phyloP scores from a whole-genome alignment of 2,329 filamentous ascomycete species.

The Penicillium verrucosum region DNA sequence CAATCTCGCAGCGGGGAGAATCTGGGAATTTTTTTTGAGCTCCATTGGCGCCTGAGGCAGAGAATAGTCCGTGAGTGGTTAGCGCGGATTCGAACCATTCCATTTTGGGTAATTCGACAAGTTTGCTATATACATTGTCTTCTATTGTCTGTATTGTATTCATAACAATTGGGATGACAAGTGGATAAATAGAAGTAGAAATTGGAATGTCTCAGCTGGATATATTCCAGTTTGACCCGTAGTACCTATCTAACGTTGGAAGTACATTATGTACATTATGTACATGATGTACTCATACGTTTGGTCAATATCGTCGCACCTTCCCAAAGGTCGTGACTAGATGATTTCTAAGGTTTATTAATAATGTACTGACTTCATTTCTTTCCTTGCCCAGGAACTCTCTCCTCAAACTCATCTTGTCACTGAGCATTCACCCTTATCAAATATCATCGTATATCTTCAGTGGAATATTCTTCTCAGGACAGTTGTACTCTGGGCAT shows the following conservation, averaged over 20 bases:
- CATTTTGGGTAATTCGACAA: not conserved
- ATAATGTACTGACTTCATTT: not conserved
- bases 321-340: not conserved
- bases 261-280: no score
- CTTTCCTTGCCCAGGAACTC: not conserved
- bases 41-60: slow-evolving; percentile 21
- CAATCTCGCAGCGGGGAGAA: slow-evolving; percentile 18
- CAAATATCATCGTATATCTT: not conserved
- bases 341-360: not conserved
- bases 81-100: not conserved
- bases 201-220: not conserved
- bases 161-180: not conserved
- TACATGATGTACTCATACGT: not conserved
- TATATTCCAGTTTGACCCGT: not conserved
- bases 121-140: not conserved
- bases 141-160: not conserved
- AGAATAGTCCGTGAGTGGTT: slow-evolving; percentile 4
- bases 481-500: not conserved
- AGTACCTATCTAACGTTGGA: no score
- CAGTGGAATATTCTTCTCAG: not conserved
- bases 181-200: not conserved
- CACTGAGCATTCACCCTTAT: not conserved
- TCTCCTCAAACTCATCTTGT: not conserved
- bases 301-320: not conserved
- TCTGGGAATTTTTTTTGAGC: slow-evolving; percentile 20